These are phyloP conservation scores for Colletotrichum eremochloae DNA, from an alignment of 2,329 filamentous ascomycete species.

Conservation along the genomic window DNA sequence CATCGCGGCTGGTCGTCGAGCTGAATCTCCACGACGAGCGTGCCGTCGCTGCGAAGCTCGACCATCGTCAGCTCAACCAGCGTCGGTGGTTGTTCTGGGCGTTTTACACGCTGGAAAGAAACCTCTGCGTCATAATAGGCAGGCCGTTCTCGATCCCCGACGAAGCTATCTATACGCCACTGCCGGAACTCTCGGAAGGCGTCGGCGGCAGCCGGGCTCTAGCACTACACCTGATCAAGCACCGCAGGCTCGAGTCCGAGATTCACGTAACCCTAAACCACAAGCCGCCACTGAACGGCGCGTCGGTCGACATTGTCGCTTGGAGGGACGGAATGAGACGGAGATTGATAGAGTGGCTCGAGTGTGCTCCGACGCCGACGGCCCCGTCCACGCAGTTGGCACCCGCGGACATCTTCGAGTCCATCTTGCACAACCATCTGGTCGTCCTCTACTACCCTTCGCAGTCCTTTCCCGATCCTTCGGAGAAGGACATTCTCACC, in stretches of 20 bases:
- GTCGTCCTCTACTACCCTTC: slow-evolving; percentile 46
- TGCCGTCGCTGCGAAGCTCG: not conserved
- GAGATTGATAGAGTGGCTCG: slow-evolving; percentile 44
- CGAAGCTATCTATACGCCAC: slow-evolving; percentile 38
- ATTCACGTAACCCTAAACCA: slow-evolving; percentile 45
- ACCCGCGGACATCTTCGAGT: slow-evolving; percentile 45
- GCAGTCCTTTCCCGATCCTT: slow-evolving; percentile 33
- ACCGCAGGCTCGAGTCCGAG: slow-evolving; percentile 46
- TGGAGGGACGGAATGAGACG: slow-evolving; percentile 45
- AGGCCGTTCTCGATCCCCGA: slow-evolving; percentile 41
- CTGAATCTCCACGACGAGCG: slow-evolving; percentile 36
- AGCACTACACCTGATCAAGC: slow-evolving; percentile 44
- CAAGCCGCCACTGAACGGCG: slow-evolving; percentile 33
- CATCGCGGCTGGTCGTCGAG: slow-evolving; percentile 36
- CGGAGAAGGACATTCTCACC: slow-evolving; percentile 36
- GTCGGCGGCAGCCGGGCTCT: not conserved
- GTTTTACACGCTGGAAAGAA: slow-evolving; percentile 40
- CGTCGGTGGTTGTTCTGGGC: slow-evolving; percentile 41
- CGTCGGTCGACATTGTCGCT: slow-evolving; percentile 8
- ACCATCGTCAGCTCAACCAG: slow-evolving; percentile 11
- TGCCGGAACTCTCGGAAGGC: slow-evolving; percentile 20
- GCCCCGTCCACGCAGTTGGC: slow-evolving; percentile 43
- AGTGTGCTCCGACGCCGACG: slow-evolving; percentile 33
- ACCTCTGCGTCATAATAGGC: slow-evolving; percentile 41
- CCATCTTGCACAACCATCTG: slow-evolving; percentile 39